A percentile compares a stretch with the other conserved stretches of the same genome.
Conservation (phyloP, 1,284 basidiomycete genomes). For the Melampsora americana region DNA sequence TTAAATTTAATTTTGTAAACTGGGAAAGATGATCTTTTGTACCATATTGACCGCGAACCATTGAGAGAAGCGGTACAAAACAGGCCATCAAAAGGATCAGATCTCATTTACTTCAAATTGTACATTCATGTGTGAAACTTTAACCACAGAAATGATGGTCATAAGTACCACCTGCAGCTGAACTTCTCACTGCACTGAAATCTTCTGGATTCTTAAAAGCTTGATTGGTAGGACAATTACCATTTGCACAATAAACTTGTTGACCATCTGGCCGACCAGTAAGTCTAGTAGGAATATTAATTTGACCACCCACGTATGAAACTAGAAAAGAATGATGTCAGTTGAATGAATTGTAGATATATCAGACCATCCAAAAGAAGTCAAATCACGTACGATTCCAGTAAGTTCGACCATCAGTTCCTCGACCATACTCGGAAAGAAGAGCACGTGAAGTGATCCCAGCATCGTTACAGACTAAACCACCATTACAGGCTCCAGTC, state of each 20-base stretch:
- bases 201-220: neutral
- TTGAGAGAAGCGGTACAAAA: too few relatives aligned
- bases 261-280: neutral
- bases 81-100: too few relatives aligned
- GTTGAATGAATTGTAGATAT: neutral
- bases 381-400: neutral
- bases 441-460: slow-evolving; percentile 46
- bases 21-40: too few relatives aligned
- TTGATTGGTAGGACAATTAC: neutral
- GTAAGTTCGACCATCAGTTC: neutral
- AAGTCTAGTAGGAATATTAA: slow-evolving; percentile 9
- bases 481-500: slow-evolving; percentile 46
- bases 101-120: too few relatives aligned
- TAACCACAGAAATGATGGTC: slow-evolving; percentile 6
- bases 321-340: neutral
- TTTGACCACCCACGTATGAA: neutral
- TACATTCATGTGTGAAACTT: too few relatives aligned
- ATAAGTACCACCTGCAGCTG: slow-evolving; percentile 1
- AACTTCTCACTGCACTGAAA: neutral
- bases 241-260: neutral
- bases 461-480: slow-evolving; percentile 45
- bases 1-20: too few relatives aligned
- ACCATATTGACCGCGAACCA: too few relatives aligned
- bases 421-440: slow-evolving; percentile 28
- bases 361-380: neutral